Conservation (phyloP, 2,329 filamentous ascomycete species). For the Penicillium psychrosexuale region DNA sequence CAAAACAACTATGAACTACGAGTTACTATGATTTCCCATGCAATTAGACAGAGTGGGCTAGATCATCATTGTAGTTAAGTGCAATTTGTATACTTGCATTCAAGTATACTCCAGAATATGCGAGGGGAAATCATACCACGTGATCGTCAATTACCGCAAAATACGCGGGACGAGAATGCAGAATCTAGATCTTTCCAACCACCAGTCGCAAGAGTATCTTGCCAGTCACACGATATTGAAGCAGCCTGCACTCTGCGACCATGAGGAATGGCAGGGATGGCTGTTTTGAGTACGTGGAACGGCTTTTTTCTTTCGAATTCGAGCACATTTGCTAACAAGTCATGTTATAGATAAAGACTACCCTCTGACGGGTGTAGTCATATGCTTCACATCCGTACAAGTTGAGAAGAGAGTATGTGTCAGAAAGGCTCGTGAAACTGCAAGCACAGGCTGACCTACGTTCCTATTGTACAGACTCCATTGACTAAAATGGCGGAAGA, state of each 20-base stretch:
- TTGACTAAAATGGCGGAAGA: slow-evolving; percentile 57
- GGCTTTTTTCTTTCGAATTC: neutral
- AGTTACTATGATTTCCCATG: neutral
- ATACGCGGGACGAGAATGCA: slow-evolving; percentile 14
- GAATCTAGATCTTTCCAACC: slow-evolving; percentile 1
- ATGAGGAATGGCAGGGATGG: slow-evolving; percentile 44
- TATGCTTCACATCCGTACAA: slow-evolving; percentile 84
- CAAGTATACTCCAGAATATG: neutral
- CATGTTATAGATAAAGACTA: slow-evolving; percentile 52
- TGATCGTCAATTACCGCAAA: slow-evolving; percentile 14
- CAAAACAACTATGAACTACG: neutral
- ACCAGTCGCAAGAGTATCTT: neutral
- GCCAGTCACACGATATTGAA: neutral
- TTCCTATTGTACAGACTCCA: slow-evolving; percentile 33
- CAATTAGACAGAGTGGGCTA: neutral
- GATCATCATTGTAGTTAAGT: neutral
- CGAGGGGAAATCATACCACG: slow-evolving; percentile 7
- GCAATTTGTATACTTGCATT: neutral
- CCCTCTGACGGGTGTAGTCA: slow-evolving; percentile 67
- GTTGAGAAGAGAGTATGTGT: slow-evolving; percentile 70
- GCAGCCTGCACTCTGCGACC: slow-evolving; percentile 13
- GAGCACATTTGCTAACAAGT: slow-evolving; percentile 17
- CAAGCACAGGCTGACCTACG: slow-evolving; percentile 8
- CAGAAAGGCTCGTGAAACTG: neutral
- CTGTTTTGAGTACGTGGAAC: slow-evolving; percentile 32